Base-by-base conservation (phyloP, 2,329 filamentous ascomycete genomes). In the Colletotrichum chrysophilum region DNA sequence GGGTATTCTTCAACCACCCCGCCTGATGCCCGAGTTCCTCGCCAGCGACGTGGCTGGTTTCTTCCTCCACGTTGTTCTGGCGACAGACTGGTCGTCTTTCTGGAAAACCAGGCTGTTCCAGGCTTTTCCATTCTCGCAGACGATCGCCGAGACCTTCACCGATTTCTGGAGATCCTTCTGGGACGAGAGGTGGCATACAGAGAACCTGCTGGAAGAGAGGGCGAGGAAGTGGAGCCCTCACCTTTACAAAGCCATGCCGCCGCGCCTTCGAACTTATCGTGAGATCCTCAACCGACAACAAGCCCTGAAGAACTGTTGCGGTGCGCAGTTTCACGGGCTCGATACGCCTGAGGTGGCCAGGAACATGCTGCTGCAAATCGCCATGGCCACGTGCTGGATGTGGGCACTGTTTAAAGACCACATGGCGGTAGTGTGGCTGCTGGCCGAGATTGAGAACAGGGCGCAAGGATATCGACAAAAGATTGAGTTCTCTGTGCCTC, bases 251-350 rank as follows among this genome's bases (percentile, higher is more conserved):
- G 12, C 60, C 12, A 30, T 18, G 18, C 48, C 73, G 21, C 73
- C 73, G 14, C 72, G 75, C 7, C 60, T 76, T 24, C 73, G 75
- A 14, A 76, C 62, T 13, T 77, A 76, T 12, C 75, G 73, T 32
- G 75, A 77, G 58, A 76, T 77, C 16, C 75, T 77, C 62, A 77
- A 77, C 64, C 73, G 75, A 14, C 72, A 77, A 18, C 75, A 77
- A 64, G 75, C 75, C 55, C 34, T 76, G 34, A 66, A 30, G 18
- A 77, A 77, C 65, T 69, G 67, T 36, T 71, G 72, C 62, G 62
- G n/a, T 7, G 62, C n/a, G 26, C 72, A 76, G 60, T 9, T 65
- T 28, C 14, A 26, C 7, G 36, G 16, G 9, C 73, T 77, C 7
- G 75, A 65, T 3, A 68, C 58, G 28, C 55, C n/a, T 12, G 75